Percentiles rank a stretch among this genome's conserved stretches.
These are phyloP conservation scores for Lactarius quietus DNA, from an alignment of 768 basidiomycete genomes.

Conservation along the genomic window DNA sequence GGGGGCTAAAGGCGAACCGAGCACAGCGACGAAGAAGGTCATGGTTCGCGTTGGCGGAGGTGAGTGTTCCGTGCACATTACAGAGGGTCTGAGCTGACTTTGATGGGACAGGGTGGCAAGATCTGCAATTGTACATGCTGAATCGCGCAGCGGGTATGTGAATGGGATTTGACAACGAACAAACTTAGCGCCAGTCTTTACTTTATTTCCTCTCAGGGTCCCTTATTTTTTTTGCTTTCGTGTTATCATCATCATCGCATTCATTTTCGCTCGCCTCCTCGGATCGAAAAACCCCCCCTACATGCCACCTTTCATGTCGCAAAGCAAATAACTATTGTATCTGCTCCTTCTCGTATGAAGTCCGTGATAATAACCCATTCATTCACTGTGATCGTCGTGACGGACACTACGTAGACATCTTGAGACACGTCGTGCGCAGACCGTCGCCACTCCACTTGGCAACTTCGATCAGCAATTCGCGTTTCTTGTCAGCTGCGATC, in stretches of 20 bases:
- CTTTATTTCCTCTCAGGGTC: background rate
- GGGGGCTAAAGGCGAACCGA: constrained; percentile 38
- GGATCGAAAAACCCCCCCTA: background rate
- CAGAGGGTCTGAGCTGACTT: constrained; percentile 1
- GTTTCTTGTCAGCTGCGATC: constrained; percentile 71
- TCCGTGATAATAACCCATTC: constrained; percentile 18
- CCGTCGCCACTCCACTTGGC: constrained; percentile 89
- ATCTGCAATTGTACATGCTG: constrained; percentile 69
- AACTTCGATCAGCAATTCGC: constrained; percentile 66
- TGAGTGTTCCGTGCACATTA: background rate
- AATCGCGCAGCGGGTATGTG: constrained; percentile 71
- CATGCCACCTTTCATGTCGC: constrained; percentile 18
- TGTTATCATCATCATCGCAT: constrained; percentile 26
- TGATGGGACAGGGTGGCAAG: constrained; percentile 65
- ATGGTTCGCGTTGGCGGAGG: constrained; percentile 91
- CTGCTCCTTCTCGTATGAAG: constrained; percentile 14
- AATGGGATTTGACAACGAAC: constrained; percentile 10
- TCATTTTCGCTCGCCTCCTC: constrained; percentile 8
- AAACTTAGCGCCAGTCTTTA: constrained; percentile 20
- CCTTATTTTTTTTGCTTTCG: constrained; percentile 15
- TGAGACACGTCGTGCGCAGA: constrained; percentile 68
- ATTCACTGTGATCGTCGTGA: constrained; percentile 17
- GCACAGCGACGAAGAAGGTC: constrained; percentile 68
- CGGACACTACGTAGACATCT: constrained; percentile 49
- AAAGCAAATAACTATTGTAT: constrained; percentile 21